phyloP scores from a whole-genome alignment of 192 early-diverging fungal species.

The Backusella mclennaniae region DNA sequence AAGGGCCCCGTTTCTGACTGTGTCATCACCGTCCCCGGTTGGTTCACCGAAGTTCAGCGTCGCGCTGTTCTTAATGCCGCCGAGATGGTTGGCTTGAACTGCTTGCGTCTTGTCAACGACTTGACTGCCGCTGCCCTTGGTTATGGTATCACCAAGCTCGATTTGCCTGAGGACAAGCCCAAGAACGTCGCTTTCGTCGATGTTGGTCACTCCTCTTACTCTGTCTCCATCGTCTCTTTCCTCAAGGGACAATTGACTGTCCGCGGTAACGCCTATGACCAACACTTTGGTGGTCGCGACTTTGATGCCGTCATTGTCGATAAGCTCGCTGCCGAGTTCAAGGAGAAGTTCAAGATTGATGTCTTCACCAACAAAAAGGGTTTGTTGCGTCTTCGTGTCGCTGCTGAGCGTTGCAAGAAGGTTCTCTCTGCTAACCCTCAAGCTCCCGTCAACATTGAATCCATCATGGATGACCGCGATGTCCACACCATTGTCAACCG shows the following conservation, averaged over 20 bases:
- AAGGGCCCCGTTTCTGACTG: constrained; percentile 85
- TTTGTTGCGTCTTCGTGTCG: constrained; percentile 83
- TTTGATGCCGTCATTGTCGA: constrained; percentile 90
- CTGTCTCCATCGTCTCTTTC: constrained; percentile 79
- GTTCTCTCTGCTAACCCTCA: constrained; percentile 89
- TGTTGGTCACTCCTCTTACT: constrained; percentile 87
- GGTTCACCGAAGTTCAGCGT: constrained; percentile 95
- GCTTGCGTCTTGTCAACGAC: constrained; percentile 91
- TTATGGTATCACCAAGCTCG: constrained; percentile 97
- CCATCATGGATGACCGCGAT: constrained; percentile 95
- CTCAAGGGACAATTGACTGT: constrained; percentile 95
- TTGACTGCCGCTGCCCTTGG: constrained; percentile 90
- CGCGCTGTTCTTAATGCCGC: constrained; percentile 85
- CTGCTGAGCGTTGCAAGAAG: constrained; percentile 96
- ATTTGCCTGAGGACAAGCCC: constrained; percentile 93
- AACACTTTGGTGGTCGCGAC: constrained; percentile 93
- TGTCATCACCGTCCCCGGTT: constrained; percentile 91
- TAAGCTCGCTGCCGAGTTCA: constrained; percentile 84
- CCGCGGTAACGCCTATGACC: constrained; percentile 89
- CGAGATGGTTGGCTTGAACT: constrained; percentile 87
- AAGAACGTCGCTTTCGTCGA: constrained; percentile 93
- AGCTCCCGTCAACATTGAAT: constrained; percentile 92
- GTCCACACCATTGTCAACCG: constrained; percentile 82
- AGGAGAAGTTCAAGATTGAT: constrained; percentile 95
- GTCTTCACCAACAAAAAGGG: constrained; percentile 89